Conservation (phyloP, 495 filamentous ascomycete genomes). For the Lophium mytilinum region DNA sequence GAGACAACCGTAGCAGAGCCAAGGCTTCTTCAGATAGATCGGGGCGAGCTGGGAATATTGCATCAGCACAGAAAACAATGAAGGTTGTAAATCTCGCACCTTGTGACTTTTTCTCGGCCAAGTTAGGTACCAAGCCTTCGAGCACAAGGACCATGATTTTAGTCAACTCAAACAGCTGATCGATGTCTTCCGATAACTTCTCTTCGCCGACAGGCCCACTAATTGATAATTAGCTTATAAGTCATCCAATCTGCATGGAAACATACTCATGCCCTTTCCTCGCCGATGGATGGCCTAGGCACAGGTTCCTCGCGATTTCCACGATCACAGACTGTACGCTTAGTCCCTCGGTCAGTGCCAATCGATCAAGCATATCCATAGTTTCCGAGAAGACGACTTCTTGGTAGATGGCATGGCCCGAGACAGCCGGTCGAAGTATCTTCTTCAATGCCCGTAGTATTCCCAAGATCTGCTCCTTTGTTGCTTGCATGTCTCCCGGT, state of each 20-base stretch:
- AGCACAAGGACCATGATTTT: constrained; percentile 91
- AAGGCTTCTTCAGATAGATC: constrained; percentile 76
- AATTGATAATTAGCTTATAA: constrained; percentile 2
- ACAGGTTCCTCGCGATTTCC: constrained; percentile 82
- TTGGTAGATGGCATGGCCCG: constrained; percentile 91
- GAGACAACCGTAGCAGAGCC: constrained; percentile 64
- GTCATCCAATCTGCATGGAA: constrained; percentile 36
- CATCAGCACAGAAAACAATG: constrained; percentile 2
- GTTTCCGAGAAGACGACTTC: constrained; percentile 95
- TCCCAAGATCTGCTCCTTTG: constrained; percentile 73
- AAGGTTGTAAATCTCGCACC: constrained; percentile 3
- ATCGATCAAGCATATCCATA: constrained; percentile 88
- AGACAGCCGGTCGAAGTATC: constrained; percentile 90
- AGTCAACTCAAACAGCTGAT: constrained; percentile 95
- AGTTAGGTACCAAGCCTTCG: constrained; percentile 74
- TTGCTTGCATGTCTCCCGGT: constrained; percentile 60
- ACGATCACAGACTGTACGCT: constrained; percentile 90
- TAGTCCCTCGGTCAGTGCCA: constrained; percentile 81
- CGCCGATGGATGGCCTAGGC: constrained; percentile 82
- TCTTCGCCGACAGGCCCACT: constrained; percentile 38
- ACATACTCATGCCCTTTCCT: constrained; percentile 51
- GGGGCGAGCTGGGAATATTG: constrained; percentile 45
- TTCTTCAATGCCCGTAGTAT: constrained; percentile 89
- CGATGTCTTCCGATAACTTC: constrained; percentile 88
- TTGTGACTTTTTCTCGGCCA: constrained; percentile 59